Base-by-base conservation (phyloP, 176 grass and related monocot genomes). In the Zizania latifolia region DNA sequence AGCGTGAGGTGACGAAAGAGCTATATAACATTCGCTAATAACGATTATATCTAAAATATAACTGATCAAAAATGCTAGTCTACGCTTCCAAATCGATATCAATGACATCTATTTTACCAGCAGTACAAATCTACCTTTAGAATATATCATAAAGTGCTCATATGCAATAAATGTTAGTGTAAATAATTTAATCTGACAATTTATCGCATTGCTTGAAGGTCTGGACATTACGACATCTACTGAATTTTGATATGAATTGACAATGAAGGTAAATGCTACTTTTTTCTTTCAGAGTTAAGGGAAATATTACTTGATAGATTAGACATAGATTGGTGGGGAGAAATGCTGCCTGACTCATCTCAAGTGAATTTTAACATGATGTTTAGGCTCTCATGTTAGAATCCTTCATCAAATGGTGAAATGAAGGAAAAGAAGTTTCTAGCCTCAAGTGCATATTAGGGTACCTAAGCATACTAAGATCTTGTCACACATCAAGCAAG, bases 401-500 rank as follows among this genome's bases (percentile, higher is more conserved):
- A 19, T 19, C 6, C 16, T 48, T 48, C 44, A 19, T 17, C 16
- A 48, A 6, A 48, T 53, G 48, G n/a, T 53, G 19, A 53, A 53
- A 53, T 53, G 7, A 2, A 53, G 8, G 48, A 53, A 53, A 2
- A 1, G 16, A 16, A 19, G 44, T 19, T 48, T 48, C 15, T 12
- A 10, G 10, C 10, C 9, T 16, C 28, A 35, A 24, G 37, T 41
- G 10, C 13, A 16, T 32, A 13, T 39, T 14, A 12, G 33, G 55
- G 5, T 71, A 58, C 72, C 71, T 23, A 27, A 61, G 33, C 61
- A 14, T 9, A 11, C 9, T 48, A 13, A 24, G 35, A 65, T 51
- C 14, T 45, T 55, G 60, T 81, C 70, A 39, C 54, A 38, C 54
- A 38, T 59, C 8, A 74, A 19, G 60, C 50, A 73, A 46, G 50